Evolutionary conservation across 164 flowering plant species (phyloP), one percentile per base, ranked within the genome.

Genomic region (Nymphaea thermarum): DNA sequence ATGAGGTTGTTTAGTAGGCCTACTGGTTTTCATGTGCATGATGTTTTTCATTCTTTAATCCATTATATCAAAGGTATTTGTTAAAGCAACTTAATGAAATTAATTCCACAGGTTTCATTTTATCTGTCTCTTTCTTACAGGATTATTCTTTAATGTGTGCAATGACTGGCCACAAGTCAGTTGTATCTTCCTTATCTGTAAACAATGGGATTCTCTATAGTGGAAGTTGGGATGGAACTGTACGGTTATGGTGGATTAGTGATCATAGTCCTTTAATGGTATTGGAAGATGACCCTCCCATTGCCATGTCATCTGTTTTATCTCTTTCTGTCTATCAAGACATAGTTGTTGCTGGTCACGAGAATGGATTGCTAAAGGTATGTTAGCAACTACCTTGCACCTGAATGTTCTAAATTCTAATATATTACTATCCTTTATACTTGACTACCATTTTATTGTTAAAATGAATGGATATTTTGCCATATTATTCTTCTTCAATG

Each of bases 171-270:
- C 99, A 94, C 70, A 94, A 78, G 75, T 90, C 99, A 42, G 92
- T 82, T 7, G 96, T 94, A 67, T 91, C 96, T 55, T 60, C 86
- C 3, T 72, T 94, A 67, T 79, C 77, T 42, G 82, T 84, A 66
- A 68, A 79, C 65, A 73, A 82, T 72, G 95, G 92, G 55, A 82
- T 90, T 73, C 92, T 94, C 55, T 94, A 91, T 65, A 94, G 99
- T 81, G 99, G 99, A n/a, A 91, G 99, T 68, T 91, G 95, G 96
- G 99, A 94, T 77, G 99, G 99, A 74, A 90, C 93, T 10, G 75
- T 94, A 51, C 83, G 92, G 14, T 73, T 94, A 67, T 94, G 99
- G 99, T 84, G 80, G 77, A 84, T 91, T 43, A 75, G 76, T 72
- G 89, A 91, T 77, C 99, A 91, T 68, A 86, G 83, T 78, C 85